Evolutionary conservation across 345 rosid genomes (phyloP).

Genomic region (Lepidium aucheri): DNA sequence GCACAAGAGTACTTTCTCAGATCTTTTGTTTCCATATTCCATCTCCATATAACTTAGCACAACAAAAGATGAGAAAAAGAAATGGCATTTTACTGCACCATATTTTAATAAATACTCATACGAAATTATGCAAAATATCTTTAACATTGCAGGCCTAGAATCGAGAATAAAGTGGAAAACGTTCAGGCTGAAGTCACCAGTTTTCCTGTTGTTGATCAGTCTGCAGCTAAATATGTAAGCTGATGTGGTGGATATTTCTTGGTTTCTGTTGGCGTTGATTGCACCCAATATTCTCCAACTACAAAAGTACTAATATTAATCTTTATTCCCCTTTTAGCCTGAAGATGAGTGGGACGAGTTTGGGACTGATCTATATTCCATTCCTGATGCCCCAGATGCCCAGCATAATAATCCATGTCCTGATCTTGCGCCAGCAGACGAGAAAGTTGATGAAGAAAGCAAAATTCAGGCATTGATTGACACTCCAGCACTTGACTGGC

Average conservation of each 20-base stretch:
- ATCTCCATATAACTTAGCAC: neutral
- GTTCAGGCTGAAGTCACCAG: constrained; percentile 42
- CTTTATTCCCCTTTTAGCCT: constrained; percentile 32
- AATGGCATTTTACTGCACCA: neutral
- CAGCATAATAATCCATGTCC: constrained; percentile 42
- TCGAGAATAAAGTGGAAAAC: constrained; percentile 43
- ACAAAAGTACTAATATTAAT: neutral
- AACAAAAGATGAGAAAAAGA: neutral
- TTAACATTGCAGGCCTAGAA: constrained; percentile 56
- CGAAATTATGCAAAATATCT: neutral
- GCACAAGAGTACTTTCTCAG: constrained; percentile 70
- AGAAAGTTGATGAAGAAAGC: constrained; percentile 85
- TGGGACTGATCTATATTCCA: constrained; percentile 87
- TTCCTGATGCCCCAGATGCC: constrained; percentile 57
- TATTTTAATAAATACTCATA: neutral
- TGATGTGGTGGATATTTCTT: neutral
- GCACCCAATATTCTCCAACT: neutral
- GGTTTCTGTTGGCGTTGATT: neutral
- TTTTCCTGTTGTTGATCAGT: constrained; percentile 40
- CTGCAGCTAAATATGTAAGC: constrained; percentile 63
- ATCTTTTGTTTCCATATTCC: constrained; percentile 34
- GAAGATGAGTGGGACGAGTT: constrained; percentile 98
- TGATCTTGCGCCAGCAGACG: constrained; percentile 53
- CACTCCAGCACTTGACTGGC: constrained; percentile 98
- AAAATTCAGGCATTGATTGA: constrained; percentile 86